Conservation (phyloP, 306 rosid species). For the Biancaea sappan region DNA sequence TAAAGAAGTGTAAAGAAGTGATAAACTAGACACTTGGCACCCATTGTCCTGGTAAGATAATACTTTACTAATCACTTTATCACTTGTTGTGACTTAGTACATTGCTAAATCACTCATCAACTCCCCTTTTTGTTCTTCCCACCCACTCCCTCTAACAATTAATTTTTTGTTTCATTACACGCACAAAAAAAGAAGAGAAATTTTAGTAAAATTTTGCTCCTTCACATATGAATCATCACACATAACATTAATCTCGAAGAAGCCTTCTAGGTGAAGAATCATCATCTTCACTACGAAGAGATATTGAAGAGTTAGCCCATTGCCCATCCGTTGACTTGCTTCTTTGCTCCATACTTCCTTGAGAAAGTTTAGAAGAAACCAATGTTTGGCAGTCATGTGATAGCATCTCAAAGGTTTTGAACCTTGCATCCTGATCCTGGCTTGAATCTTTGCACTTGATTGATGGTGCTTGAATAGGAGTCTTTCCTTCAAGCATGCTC, state of each 20-base stretch:
- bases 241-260: conserved; percentile 15
- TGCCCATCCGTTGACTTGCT: conserved; percentile 59
- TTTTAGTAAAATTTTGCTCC: conserved; percentile 1
- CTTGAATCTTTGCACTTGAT: conserved; percentile 40
- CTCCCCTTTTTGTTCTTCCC: too few relatives aligned
- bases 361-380: conserved; percentile 45
- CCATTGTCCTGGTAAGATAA: too few relatives aligned
- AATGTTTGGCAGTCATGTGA: conserved; percentile 61
- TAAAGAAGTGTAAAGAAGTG: too few relatives aligned
- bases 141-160: too few relatives aligned
- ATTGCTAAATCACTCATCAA: too few relatives aligned
- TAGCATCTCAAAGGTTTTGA: conserved; percentile 64
- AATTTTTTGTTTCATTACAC: too few relatives aligned
- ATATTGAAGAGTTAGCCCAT: conserved; percentile 61
- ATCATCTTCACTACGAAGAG: conserved; percentile 43
- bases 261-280: conserved; percentile 45
- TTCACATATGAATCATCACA: neutral
- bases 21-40: too few relatives aligned
- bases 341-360: conserved; percentile 44
- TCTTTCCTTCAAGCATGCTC: conserved; percentile 86
- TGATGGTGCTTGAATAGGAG: conserved; percentile 55
- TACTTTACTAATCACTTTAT: too few relatives aligned
- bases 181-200: too few relatives aligned
- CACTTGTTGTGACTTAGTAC: too few relatives aligned
- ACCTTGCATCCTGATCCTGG: conserved; percentile 53